Percentiles rank a stretch among this genome's conserved stretches.
Evolutionary conservation across 2,329 filamentous ascomycete species (phyloP).

Genomic region (Penicillium sp.): DNA sequence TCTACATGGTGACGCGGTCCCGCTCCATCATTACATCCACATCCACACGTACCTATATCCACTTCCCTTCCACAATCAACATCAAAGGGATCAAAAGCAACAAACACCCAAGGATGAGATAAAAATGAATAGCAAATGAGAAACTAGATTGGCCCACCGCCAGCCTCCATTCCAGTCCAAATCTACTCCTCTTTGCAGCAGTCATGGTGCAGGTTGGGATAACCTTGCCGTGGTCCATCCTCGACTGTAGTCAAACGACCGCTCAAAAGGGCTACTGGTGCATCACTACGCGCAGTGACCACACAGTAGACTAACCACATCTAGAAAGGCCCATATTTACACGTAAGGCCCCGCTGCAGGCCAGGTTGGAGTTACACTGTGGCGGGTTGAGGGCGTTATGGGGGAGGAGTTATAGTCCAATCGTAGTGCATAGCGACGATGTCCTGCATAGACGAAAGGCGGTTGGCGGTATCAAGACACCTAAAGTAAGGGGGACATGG

Average conservation of each 20-base stretch:
- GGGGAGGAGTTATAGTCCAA: not conserved
- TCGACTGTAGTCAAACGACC: constrained; percentile 12
- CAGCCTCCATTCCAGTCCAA: not conserved
- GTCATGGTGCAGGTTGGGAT: constrained; percentile 15
- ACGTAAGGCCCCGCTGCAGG: constrained; percentile 16
- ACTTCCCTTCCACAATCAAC: too few relatives aligned
- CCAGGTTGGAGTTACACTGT: constrained; percentile 9
- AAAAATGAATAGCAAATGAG: too few relatives aligned
- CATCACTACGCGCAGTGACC: not conserved
- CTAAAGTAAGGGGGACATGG: not conserved
- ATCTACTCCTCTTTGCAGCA: not conserved
- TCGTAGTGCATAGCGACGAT: not conserved
- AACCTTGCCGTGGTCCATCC: constrained; percentile 18
- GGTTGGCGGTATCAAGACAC: not conserved
- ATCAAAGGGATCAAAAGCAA: too few relatives aligned
- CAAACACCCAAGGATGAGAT: too few relatives aligned
- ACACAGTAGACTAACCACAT: too few relatives aligned
- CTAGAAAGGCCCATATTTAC: not conserved
- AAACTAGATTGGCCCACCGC: not conserved
- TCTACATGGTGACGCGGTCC: not conserved
- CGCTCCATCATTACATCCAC: not conserved
- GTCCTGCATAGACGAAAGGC: constrained; percentile 1
- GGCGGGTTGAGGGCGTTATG: constrained; percentile 14
- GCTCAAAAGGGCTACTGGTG: constrained; percentile 17
- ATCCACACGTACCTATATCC: too few relatives aligned